phyloP scores from a whole-genome alignment of 805 yeast genomes.

The Candida sakaeoensis region DNA sequence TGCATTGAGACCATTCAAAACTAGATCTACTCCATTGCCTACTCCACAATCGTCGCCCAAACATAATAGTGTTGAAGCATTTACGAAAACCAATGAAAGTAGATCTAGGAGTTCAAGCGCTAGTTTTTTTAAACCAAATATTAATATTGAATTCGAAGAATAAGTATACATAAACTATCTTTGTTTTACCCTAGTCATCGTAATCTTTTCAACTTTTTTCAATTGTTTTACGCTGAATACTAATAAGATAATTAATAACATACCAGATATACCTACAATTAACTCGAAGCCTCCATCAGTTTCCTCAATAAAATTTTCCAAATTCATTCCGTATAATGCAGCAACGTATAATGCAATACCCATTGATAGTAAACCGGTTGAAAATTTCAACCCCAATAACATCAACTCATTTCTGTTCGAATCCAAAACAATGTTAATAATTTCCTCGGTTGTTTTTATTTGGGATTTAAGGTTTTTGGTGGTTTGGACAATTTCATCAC shows the following conservation, averaged over 20 bases:
- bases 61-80: background rate
- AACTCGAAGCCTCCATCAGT: conserved; percentile 61
- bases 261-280: conserved; percentile 41
- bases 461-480: conserved; percentile 75
- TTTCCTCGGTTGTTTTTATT: conserved; percentile 90
- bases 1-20: conserved; percentile 39
- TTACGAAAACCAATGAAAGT: background rate
- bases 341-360: conserved; percentile 80
- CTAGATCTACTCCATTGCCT: conserved; percentile 37
- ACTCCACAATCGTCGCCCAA: conserved; percentile 38
- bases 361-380: conserved; percentile 77
- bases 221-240: conserved; percentile 53
- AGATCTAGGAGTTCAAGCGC: conserved; percentile 10
- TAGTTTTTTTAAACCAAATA: conserved; percentile 21
- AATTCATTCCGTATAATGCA: conserved; percentile 92
- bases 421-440: conserved; percentile 87
- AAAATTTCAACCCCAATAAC: conserved; percentile 79
- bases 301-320: conserved; percentile 89
- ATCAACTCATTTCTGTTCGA: conserved; percentile 91
- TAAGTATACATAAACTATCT: conserved; percentile 1
- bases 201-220: conserved; percentile 65
- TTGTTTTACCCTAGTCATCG: conserved; percentile 46
- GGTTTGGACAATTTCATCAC: conserved; percentile 92
- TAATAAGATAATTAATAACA: conserved; percentile 45
- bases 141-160: conserved; percentile 28